Percentiles rank a stretch among this genome's conserved stretches.
phyloP scores from a whole-genome alignment of 805 yeast species.

The Metschnikowia bowlesiae region DNA sequence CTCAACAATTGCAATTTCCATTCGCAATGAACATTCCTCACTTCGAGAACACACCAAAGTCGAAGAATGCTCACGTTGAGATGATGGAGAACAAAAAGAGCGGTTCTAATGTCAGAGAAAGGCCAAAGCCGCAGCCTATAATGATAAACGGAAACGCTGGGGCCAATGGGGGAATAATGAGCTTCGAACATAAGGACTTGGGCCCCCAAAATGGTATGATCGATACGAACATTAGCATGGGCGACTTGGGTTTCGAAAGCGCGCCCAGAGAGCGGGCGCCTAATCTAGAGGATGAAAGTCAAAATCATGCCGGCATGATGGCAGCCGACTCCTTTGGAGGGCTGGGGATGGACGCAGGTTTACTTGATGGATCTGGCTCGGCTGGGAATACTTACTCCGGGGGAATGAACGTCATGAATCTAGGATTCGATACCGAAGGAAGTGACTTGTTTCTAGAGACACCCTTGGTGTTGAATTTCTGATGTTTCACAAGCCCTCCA shows the following conservation, averaged over 20 bases:
- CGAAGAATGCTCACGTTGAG: not conserved
- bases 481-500: not conserved
- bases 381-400: not conserved
- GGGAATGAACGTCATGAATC: not conserved
- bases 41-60: not conserved
- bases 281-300: not conserved
- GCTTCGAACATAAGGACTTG: not conserved
- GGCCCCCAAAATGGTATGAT: not conserved
- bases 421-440: slow-evolving; percentile 1
- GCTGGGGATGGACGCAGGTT: not conserved
- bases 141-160: not conserved
- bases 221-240: not conserved
- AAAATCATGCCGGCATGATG: slow-evolving; percentile 4
- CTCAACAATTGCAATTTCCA: not conserved
- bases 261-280: not conserved
- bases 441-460: slow-evolving; percentile 1
- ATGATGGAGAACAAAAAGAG: not conserved
- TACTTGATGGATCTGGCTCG: slow-evolving; percentile 1
- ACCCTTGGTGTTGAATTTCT: slow-evolving; percentile 2
- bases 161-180: not conserved
- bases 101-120: not conserved
- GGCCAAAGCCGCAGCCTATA: not conserved
- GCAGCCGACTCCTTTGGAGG: slow-evolving; percentile 1
- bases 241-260: not conserved
- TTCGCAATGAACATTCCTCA: not conserved